phyloP scores from a whole-genome alignment of 1,284 basidiomycete genomes.

The Coniferiporia weirii region DNA sequence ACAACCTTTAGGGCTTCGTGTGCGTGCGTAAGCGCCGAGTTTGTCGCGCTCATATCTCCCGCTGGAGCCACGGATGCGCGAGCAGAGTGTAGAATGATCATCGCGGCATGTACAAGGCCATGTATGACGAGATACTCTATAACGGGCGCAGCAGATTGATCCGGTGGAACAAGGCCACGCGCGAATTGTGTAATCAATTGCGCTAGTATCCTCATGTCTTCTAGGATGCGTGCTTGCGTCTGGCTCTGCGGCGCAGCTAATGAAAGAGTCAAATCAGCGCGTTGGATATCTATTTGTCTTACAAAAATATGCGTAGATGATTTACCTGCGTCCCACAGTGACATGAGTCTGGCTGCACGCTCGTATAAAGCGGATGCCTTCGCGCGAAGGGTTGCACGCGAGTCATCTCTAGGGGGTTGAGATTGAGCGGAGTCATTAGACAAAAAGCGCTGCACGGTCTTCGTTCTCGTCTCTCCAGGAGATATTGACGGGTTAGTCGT shows the following conservation, averaged over 20 bases:
- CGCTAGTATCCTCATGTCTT: not conserved
- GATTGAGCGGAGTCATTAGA: not conserved
- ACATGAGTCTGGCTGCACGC: not conserved
- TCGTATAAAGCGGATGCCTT: conserved; percentile 16
- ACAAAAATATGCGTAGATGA: not conserved
- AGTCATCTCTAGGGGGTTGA: not conserved
- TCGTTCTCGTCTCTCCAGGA: not conserved
- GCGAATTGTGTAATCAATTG: conserved; percentile 31
- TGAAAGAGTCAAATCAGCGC: not conserved
- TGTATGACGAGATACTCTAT: conserved; percentile 24
- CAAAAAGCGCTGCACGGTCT: conserved; percentile 4
- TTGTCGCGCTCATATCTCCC: conserved; percentile 19
- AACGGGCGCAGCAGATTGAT: conserved; percentile 11
- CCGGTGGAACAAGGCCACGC: conserved; percentile 23
- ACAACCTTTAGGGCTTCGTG: conserved; percentile 8
- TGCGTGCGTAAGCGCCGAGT: conserved; percentile 25
- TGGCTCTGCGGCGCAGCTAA: not conserved
- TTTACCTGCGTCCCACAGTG: not conserved
- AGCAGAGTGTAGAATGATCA: conserved; percentile 34
- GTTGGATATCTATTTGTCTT: not conserved
- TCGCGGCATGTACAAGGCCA: conserved; percentile 30
- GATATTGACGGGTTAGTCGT: not conserved
- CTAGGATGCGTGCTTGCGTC: not conserved
- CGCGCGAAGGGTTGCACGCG: conserved; percentile 3
- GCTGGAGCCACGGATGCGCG: conserved; percentile 25